phyloP scores from a whole-genome alignment of 352 stramenopile species.

The Phytopythium kandeliae region DNA sequence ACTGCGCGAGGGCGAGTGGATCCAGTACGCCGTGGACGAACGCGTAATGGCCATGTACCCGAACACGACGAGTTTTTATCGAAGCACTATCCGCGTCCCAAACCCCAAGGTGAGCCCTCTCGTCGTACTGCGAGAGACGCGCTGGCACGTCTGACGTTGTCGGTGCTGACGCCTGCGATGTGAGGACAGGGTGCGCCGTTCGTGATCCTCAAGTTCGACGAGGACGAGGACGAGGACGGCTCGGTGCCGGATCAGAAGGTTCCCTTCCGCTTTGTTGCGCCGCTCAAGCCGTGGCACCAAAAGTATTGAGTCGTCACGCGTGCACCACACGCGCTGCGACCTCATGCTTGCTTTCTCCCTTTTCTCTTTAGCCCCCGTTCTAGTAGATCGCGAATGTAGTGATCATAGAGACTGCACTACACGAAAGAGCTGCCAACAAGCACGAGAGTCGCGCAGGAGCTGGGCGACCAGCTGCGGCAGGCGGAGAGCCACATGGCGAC shows the following conservation, averaged over 20 bases:
- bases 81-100: conserved; percentile 87
- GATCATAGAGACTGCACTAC: too few relatives aligned
- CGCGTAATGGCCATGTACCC: conserved; percentile 97
- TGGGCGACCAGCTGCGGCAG: conserved; percentile 29
- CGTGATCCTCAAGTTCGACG: conserved; percentile 97
- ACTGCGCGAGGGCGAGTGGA: conserved; percentile 61
- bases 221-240: conserved; percentile 93
- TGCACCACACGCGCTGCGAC: too few relatives aligned
- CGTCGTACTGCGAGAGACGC: background rate
- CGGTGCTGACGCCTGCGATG: background rate
- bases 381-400: too few relatives aligned
- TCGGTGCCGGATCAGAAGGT: conserved; percentile 91
- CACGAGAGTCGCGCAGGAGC: conserved; percentile 26
- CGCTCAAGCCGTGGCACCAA: conserved; percentile 50
- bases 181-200: conserved; percentile 68
- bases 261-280: conserved; percentile 93
- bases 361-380: too few relatives aligned
- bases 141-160: too few relatives aligned
- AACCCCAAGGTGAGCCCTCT: conserved; percentile 62
- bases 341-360: too few relatives aligned
- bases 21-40: conserved; percentile 83
- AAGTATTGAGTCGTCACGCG: conserved; percentile 23
- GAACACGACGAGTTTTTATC: conserved; percentile 97
- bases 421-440: too few relatives aligned
- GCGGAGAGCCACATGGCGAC: conserved; percentile 25